Evolutionary conservation across 306 rosid species (phyloP), one percentile per base, ranked within the genome.

Genomic region (Corylus heterophylla): DNA sequence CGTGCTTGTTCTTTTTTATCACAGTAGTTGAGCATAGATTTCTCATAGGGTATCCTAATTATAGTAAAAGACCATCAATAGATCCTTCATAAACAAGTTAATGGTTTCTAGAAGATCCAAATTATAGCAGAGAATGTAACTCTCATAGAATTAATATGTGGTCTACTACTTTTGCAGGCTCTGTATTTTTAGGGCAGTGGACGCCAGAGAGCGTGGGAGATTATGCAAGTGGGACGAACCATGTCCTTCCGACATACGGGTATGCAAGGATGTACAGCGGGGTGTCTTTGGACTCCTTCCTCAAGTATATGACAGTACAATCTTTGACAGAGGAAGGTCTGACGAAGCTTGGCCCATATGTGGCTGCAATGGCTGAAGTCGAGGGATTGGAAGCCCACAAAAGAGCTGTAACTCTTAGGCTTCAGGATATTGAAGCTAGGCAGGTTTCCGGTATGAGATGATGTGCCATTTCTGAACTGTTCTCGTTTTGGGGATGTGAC

Each of bases 231-330:
- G 99, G 99, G 56, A 95, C 99, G 25, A 95, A 93, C 86, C 99
- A 95, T 35, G 99, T 95, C 86, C 99, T 95, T 85, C 99, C 99
- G 25, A 93, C 99, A 7, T 95, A 95, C 42, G 99, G 98, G 17
- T 95, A 95, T 88, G 98, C 99, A 13, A 88, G 97, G 77, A 95
- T 95, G 99, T 95, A 95, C 12, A 80, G 97, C n/a, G 99, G 99
- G 37, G 97, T 93, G 78, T 88, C 99, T 14, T 79, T 95, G 76
- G 99, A 95, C 90, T 93, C 98, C 5, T 93, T 95, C 84, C 89
- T 91, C 8, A 95, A 91, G 88, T 95, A 91, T 90, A 95, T 95
- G 83, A 95, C 98, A 0, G 86, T 95, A 73, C 99, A 95, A 79
- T 95, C 99, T 84, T 89, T 95, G 73, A 89, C 99, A 0, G 99